Conservation (phyloP, 495 filamentous ascomycete species). For the Podospora tetraspora region DNA sequence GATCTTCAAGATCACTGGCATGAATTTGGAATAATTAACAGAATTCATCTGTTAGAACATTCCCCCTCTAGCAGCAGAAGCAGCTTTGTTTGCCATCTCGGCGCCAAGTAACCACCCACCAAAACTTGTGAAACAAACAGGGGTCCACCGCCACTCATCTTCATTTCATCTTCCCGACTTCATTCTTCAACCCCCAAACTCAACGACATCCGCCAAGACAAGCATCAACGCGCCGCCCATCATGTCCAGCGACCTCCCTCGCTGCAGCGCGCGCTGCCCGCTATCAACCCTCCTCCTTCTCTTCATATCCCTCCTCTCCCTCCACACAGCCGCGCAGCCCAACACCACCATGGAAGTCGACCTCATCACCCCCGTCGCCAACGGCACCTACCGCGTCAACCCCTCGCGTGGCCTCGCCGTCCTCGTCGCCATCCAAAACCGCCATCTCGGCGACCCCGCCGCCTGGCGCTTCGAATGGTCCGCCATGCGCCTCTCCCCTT, state of each 20-base stretch:
- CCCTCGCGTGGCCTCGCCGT: neutral
- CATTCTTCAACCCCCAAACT: neutral
- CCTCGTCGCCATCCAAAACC: slow-evolving; percentile 6
- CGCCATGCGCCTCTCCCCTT: neutral
- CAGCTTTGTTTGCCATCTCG: neutral
- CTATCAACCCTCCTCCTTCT: too few species aligned
- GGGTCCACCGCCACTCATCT: neutral
- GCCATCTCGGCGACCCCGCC: neutral
- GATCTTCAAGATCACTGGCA: too few species aligned
- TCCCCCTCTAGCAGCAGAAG: too few species aligned
- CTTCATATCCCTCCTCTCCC: too few species aligned
- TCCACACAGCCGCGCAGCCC: neutral
- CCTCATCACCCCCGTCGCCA: slow-evolving; percentile 7
- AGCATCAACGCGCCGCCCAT: too few species aligned
- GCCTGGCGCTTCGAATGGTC: slow-evolving; percentile 1
- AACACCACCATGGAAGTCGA: slow-evolving; percentile 8
- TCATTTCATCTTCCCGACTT: neutral
- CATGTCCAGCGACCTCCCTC: too few species aligned
- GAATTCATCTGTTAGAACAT: too few species aligned
- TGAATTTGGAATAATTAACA: too few species aligned
- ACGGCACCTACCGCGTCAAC: slow-evolving; percentile 6
- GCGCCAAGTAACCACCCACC: neutral
- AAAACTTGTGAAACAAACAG: neutral
- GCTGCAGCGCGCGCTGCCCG: too few species aligned
- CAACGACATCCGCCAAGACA: neutral